phyloP scores from a whole-genome alignment of 768 basidiomycete species.

The Mrakia hoshinonis region DNA sequence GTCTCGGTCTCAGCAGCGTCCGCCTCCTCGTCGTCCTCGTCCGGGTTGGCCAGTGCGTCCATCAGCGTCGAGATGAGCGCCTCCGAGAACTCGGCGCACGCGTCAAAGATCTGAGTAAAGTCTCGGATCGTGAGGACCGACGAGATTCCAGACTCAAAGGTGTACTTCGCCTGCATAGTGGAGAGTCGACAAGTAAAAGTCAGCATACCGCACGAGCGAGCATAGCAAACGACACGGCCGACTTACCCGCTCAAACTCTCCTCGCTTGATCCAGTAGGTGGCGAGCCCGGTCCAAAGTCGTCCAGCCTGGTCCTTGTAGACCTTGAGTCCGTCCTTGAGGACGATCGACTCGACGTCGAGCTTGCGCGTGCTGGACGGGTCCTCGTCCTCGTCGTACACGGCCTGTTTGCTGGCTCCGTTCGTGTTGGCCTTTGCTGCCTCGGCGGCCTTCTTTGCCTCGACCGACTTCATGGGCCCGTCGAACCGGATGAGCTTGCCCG shows the following conservation, averaged over 20 bases:
- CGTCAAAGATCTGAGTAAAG: constrained; percentile 95
- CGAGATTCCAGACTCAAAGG: constrained; percentile 78
- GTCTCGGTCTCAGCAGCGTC: constrained; percentile 58
- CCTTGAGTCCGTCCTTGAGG: constrained; percentile 68
- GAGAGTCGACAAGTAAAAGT: background rate
- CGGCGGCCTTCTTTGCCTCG: constrained; percentile 38
- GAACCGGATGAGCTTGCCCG: constrained; percentile 61
- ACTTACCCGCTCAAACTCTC: constrained; percentile 64
- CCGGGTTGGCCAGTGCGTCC: constrained; percentile 71
- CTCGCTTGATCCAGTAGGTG: constrained; percentile 96
- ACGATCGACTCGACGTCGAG: constrained; percentile 83
- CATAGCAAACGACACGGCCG: background rate
- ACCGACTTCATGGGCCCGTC: constrained; percentile 53
- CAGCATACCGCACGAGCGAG: background rate
- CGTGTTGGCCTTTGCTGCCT: background rate
- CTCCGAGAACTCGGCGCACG: constrained; percentile 89
- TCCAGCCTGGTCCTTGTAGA: constrained; percentile 96
- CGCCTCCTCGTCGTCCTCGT: constrained; percentile 67
- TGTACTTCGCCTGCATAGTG: constrained; percentile 56
- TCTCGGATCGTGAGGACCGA: constrained; percentile 85
- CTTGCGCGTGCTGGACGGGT: constrained; percentile 58
- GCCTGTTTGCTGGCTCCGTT: constrained; percentile 15
- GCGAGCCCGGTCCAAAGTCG: constrained; percentile 91
- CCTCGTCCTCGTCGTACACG: constrained; percentile 69
- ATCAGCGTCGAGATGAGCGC: constrained; percentile 80